Evolutionary conservation across 208 protist genomes (phyloP).

Genomic region (Leishmania aethiopica): DNA sequence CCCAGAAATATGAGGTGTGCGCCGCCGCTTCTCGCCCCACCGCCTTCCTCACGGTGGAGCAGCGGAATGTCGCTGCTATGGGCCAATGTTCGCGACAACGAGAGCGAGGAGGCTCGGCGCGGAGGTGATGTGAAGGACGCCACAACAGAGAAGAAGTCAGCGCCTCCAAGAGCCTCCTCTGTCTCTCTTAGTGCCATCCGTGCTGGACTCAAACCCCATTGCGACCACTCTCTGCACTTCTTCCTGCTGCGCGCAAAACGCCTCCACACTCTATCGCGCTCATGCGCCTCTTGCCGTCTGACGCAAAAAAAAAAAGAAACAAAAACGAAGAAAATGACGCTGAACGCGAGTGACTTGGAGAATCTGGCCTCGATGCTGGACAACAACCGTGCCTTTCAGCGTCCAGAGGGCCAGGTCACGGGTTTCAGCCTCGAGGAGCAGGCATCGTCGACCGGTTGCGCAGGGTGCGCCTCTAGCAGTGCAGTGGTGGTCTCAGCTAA

Average conservation of each 20-base stretch:
- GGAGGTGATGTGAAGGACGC: neutral
- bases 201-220: neutral
- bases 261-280: no score
- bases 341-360: conserved; percentile 58
- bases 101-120: neutral
- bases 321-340: conserved; percentile 8
- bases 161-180: neutral
- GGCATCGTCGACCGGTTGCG: neutral
- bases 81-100: neutral
- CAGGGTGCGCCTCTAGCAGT: neutral
- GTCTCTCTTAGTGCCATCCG: neutral
- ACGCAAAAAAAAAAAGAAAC: no score
- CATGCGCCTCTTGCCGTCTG: neutral
- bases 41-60: neutral
- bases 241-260: neutral
- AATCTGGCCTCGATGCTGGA: conserved; percentile 74
- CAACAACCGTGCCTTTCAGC: conserved; percentile 66
- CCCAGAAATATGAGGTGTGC: neutral
- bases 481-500: conserved; percentile 1
- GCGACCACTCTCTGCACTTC: neutral
- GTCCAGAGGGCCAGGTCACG: conserved; percentile 62
- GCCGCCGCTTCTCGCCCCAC: neutral
- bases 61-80: neutral
- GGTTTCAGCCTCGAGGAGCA: conserved; percentile 71
- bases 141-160: neutral